phyloP scores from a whole-genome alignment of 805 yeast species.

The Candida ovalis region DNA sequence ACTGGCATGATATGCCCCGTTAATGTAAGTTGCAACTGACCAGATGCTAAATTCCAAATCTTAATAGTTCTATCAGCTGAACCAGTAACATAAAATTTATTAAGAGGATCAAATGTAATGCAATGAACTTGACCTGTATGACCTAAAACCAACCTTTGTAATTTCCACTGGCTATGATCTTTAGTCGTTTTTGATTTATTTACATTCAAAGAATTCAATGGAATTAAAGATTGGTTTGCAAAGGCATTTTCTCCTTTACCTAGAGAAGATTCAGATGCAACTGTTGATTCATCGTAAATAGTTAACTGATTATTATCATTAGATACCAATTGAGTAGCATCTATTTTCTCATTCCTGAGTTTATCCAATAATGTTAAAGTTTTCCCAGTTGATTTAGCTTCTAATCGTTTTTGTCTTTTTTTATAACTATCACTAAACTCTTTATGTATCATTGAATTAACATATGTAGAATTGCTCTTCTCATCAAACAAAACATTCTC shows the following conservation, averaged over 20 bases:
- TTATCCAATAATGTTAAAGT: conserved; percentile 18
- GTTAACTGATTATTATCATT: not conserved
- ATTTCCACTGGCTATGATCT: conserved; percentile 67
- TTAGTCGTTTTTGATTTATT: conserved; percentile 16
- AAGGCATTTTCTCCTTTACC: conserved; percentile 20
- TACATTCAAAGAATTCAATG: conserved; percentile 8
- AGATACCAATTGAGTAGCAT: not conserved
- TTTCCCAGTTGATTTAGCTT: conserved; percentile 2
- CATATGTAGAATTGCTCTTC: conserved; percentile 8
- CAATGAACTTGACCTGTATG: conserved; percentile 92
- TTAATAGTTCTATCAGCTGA: conserved; percentile 85
- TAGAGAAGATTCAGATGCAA: not conserved
- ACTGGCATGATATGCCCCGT: conserved; percentile 93
- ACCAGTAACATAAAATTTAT: conserved; percentile 90
- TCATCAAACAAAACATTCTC: conserved; percentile 6
- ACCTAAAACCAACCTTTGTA: conserved; percentile 73
- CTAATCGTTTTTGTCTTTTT: conserved; percentile 14
- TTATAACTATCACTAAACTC: conserved; percentile 9
- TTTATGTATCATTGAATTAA: conserved; percentile 6
- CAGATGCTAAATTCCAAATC: conserved; percentile 83
- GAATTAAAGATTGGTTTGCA: conserved; percentile 25
- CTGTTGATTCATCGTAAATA: not conserved
- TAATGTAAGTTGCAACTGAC: conserved; percentile 65
- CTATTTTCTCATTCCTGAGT: conserved; percentile 9
- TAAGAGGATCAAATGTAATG: conserved; percentile 79